Evolutionary conservation across 148 eudicot species (phyloP).

Genomic region (Chenopodium quinoa): DNA sequence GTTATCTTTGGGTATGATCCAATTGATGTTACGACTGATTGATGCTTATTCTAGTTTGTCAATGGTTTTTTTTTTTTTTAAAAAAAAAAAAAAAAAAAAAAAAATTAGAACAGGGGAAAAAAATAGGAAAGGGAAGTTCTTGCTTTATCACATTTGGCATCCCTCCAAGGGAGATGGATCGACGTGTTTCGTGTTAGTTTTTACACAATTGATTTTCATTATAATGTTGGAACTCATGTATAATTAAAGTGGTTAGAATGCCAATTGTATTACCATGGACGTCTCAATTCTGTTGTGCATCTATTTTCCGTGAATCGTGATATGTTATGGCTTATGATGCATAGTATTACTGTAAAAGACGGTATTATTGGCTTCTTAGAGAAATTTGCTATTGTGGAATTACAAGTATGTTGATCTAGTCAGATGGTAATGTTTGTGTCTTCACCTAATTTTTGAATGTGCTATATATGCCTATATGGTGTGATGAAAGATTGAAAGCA

Average conservation of each 20-base stretch:
- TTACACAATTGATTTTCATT: not conserved
- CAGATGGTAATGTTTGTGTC: not conserved
- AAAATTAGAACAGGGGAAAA: not conserved
- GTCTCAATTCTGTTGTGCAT: not conserved
- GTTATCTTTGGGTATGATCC: not conserved
- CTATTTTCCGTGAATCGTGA: not conserved
- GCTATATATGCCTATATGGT: not conserved
- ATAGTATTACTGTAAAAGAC: not conserved
- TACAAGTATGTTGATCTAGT: not conserved
- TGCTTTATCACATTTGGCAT: not conserved
- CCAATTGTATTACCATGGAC: not conserved
- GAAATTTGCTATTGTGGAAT: not conserved
- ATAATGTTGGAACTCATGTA: not conserved
- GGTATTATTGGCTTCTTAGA: not conserved
- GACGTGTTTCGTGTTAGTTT: not conserved
- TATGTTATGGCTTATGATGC: not conserved
- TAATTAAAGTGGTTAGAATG: not conserved
- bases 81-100: too few relatives aligned
- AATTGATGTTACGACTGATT: not conserved
- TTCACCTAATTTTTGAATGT: not conserved
- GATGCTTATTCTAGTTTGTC: not conserved
- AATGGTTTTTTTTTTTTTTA: not conserved
- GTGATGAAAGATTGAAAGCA: not conserved
- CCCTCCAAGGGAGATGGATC: not conserved
- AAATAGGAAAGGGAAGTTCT: not conserved